These are phyloP conservation scores for Hirschioporus abietinus DNA, from an alignment of 768 basidiomycete genomes.

Conservation along the genomic window DNA sequence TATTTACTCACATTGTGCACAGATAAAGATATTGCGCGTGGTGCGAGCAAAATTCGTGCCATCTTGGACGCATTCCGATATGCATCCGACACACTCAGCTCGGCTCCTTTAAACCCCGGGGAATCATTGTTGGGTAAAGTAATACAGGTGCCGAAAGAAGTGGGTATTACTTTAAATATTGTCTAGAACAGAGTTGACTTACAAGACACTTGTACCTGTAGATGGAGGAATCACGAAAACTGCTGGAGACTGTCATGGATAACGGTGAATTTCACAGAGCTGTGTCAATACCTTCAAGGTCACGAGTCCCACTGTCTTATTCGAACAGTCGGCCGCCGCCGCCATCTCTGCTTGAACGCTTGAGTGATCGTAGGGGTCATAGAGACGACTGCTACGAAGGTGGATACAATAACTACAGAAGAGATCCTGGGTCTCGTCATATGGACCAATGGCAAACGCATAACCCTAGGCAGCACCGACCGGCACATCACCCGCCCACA, in stretches of 20 bases:
- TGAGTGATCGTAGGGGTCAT: background rate
- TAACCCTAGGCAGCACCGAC: background rate
- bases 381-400: background rate
- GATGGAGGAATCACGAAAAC: background rate
- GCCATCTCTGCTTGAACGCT: background rate
- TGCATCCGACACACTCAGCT: slow-evolving; percentile 13
- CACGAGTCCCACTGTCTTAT: background rate
- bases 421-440: background rate
- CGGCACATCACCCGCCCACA: background rate
- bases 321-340: background rate
- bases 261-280: background rate
- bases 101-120: background rate
- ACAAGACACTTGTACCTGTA: background rate
- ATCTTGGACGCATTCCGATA: slow-evolving; percentile 32
- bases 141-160: background rate
- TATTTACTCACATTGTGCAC: background rate
- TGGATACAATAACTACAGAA: background rate
- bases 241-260: background rate
- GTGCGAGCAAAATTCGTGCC: slow-evolving; percentile 25
- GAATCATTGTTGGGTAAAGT: background rate
- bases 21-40: slow-evolving; percentile 38
- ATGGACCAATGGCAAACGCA: background rate
- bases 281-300: background rate
- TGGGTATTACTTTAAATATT: background rate
- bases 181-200: background rate